Evolutionary conservation across 2,329 filamentous ascomycete genomes (phyloP).

Genomic region (Periconia macrospinosa): DNA sequence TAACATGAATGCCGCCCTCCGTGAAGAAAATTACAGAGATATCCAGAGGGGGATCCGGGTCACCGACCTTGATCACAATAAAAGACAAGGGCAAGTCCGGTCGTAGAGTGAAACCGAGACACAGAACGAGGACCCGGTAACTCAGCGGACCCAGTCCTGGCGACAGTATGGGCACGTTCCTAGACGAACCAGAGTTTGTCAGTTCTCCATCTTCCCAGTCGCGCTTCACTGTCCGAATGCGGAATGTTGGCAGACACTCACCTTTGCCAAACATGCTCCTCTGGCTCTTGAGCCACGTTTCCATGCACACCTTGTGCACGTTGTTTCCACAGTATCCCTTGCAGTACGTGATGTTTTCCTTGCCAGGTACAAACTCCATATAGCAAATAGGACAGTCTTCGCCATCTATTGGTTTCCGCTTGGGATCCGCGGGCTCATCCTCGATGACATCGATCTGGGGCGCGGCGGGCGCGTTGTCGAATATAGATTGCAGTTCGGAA

Average conservation of each 20-base stretch:
- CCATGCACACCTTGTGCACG: constrained; percentile 56
- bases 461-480: constrained; percentile 52
- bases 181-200: background rate
- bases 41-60: too few relatives aligned
- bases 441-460: constrained; percentile 32
- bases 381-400: constrained; percentile 63
- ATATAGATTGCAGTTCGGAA: constrained; percentile 58
- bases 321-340: constrained; percentile 62
- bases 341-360: constrained; percentile 51
- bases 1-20: too few relatives aligned
- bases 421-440: constrained; percentile 31
- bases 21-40: too few relatives aligned
- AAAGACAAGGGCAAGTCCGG: too few relatives aligned
- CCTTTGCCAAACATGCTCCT: constrained; percentile 1
- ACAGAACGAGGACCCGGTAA: background rate
- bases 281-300: constrained; percentile 46
- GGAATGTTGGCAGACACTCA: background rate
- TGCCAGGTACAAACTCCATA: constrained; percentile 46
- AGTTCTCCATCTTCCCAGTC: background rate
- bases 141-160: constrained; percentile 4
- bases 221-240: background rate
- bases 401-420: constrained; percentile 58
- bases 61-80: too few relatives aligned
- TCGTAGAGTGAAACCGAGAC: background rate
- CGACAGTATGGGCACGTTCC: constrained; percentile 2